A percentile compares a stretch with the other conserved stretches of the same genome.
Conservation (phyloP, 2,329 filamentous ascomycete genomes). For the Clonostachys chloroleuca region DNA sequence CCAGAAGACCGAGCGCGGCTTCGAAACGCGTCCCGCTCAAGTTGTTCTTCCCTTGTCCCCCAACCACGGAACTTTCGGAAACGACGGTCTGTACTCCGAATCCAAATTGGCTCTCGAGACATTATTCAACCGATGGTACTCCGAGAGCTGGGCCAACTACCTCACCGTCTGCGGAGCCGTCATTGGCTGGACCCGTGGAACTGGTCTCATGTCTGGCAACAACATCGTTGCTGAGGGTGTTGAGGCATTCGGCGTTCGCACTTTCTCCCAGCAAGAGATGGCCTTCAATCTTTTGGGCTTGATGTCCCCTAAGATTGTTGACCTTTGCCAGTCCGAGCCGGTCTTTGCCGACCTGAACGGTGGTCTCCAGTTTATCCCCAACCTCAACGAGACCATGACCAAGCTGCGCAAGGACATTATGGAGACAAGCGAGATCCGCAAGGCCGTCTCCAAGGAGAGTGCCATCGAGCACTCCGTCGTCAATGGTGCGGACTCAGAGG, state of each 20-base stretch:
- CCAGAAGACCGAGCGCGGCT: constrained; percentile 82
- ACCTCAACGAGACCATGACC: constrained; percentile 91
- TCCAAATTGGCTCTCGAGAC: constrained; percentile 97
- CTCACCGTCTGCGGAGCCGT: constrained; percentile 97
- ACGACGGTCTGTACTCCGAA: constrained; percentile 96
- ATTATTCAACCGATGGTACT: constrained; percentile 97
- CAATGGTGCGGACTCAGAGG: constrained; percentile 89
- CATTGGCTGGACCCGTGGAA: constrained; percentile 98
- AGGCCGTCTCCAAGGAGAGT: constrained; percentile 92
- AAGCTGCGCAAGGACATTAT: constrained; percentile 90
- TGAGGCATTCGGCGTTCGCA: constrained; percentile 93
- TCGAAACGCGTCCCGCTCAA: constrained; percentile 93
- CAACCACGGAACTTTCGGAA: constrained; percentile 98
- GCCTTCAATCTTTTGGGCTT: constrained; percentile 96
- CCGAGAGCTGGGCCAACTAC: constrained; percentile 95
- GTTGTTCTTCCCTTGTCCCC: constrained; percentile 94
- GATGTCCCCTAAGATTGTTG: constrained; percentile 90
- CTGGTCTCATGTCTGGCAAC: constrained; percentile 95
- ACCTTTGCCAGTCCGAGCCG: constrained; percentile 91
- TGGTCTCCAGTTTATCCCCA: constrained; percentile 93
- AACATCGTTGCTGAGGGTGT: constrained; percentile 97
- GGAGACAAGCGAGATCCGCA: constrained; percentile 89
- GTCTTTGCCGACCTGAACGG: constrained; percentile 98
- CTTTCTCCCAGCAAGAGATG: constrained; percentile 99
- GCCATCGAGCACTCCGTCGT: constrained; percentile 96